Evolutionary conservation across 1,284 basidiomycete genomes (phyloP).

Genomic region (Sphagnurus paluster): DNA sequence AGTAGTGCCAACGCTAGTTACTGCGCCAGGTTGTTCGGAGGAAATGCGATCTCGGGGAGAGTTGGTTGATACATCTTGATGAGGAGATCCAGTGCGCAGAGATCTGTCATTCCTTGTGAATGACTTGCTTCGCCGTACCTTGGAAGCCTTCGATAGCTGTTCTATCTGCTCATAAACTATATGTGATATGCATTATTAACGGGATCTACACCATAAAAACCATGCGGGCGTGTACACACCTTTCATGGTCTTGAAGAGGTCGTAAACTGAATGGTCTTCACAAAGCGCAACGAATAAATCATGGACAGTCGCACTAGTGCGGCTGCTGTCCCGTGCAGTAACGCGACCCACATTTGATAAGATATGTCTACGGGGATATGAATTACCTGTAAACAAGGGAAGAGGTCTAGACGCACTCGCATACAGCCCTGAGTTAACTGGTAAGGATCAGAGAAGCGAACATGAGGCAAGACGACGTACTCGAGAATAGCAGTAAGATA

Average conservation of each 20-base stretch:
- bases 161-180: conserved; percentile 80
- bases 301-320: conserved; percentile 70
- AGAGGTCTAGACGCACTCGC: conserved; percentile 58
- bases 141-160: conserved; percentile 55
- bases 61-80: conserved; percentile 34
- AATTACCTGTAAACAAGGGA: conserved; percentile 9
- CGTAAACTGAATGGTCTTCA: conserved; percentile 84
- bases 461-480: conserved; percentile 51
- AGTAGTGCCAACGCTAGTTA: conserved; percentile 25
- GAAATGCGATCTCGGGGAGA: conserved; percentile 38
- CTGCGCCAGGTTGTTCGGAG: conserved; percentile 36
- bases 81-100: conserved; percentile 40
- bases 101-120: conserved; percentile 48
- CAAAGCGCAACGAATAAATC: conserved; percentile 86
- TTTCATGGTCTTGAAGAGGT: conserved; percentile 83
- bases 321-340: conserved; percentile 80
- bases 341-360: conserved; percentile 82
- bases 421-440: conserved; percentile 61
- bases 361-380: conserved; percentile 60
- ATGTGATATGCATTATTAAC: conserved; percentile 1
- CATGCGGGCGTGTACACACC: conserved; percentile 45
- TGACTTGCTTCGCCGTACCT: conserved; percentile 68
- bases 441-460: conserved; percentile 4
- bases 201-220: conserved; percentile 1
- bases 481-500: conserved; percentile 93